Base-by-base conservation (phyloP, 2,329 filamentous ascomycete genomes). In the Gremmenia infestans region DNA sequence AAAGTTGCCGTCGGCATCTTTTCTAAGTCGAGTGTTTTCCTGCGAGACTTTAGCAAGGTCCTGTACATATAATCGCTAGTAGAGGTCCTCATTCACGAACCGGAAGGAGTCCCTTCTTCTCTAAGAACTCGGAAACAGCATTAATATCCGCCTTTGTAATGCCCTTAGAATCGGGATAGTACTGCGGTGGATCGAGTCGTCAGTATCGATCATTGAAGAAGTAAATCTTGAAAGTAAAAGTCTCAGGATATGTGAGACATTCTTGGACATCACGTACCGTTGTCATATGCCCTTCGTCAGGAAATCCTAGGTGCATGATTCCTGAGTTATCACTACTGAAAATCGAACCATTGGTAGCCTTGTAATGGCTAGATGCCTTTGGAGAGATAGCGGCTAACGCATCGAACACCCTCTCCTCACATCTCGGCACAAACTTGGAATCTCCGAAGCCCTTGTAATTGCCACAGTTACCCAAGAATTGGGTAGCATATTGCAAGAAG, bases 381-480 rank as follows among this genome's bases (percentile, higher is more conserved):
- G 81, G 73, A 0, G 73, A 74, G 15, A 79, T 79, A 15, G 81
- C 78, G 46, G 86, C 85, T 36, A 93, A 76, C 58, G 85, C 80
- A 50, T 82, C 79, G 57, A 92, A 80, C 5, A 78, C 80, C 56
- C 81, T 80, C 63, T 85, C 80, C 6, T 79, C 76, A 66, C 88
- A 83, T 63, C 88, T 80, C 2, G 89, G 89, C 55, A 94, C 81
- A 68, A 94, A 92, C 70, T 94, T 94, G 65, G 86, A 82, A 72
- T 94, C 89, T 45, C 90, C 90, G 66, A 92, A 93, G 64, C 87
- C 88, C 75, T 93, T 93, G 75, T 93, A 94, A 72, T 94, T 94
- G 60, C 90, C 69, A 59, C 79, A 80, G 69, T 93, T 94, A 46
- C 88, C 88, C 2, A 94, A 76, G 71, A 94, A 91, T 72, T 90